phyloP scores from a whole-genome alignment of 2,329 filamentous ascomycete genomes.

The Fusarium sp. region DNA sequence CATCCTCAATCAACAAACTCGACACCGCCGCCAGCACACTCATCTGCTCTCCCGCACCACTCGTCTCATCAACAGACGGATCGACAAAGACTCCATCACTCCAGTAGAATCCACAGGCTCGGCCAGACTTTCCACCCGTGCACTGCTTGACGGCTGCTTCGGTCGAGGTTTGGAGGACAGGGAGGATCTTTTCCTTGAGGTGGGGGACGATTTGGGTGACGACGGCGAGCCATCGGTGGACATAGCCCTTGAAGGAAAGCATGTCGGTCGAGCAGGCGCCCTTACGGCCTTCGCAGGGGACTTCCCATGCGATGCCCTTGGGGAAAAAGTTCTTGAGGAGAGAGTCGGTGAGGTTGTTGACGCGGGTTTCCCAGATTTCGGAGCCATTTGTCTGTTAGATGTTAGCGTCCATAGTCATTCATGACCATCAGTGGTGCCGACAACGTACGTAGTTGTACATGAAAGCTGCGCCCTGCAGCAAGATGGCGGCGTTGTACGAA shows the following conservation, averaged over 20 bases:
- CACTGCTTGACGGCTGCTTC: slow-evolving; percentile 71
- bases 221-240: slow-evolving; percentile 72
- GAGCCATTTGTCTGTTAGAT: slow-evolving; percentile 60
- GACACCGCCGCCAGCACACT: slow-evolving; percentile 66
- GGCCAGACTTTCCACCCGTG: slow-evolving; percentile 66
- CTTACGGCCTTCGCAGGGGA: slow-evolving; percentile 69
- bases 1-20: slow-evolving; percentile 57
- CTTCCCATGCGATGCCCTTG: slow-evolving; percentile 71
- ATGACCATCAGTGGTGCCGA: fast-evolving
- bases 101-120: slow-evolving; percentile 75
- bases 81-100: slow-evolving; percentile 56
- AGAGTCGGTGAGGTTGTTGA: slow-evolving; percentile 65
- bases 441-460: slow-evolving; percentile 72
- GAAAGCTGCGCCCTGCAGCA: slow-evolving; percentile 71
- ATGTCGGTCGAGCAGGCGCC: slow-evolving; percentile 76
- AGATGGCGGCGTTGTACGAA: slow-evolving; percentile 73
- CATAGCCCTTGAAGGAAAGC: slow-evolving; percentile 76
- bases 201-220: slow-evolving; percentile 71
- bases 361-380: slow-evolving; percentile 63
- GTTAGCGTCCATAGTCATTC: slow-evolving; percentile 36
- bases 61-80: slow-evolving; percentile 62
- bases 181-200: slow-evolving; percentile 64
- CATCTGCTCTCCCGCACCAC: slow-evolving; percentile 69
- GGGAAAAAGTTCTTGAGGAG: slow-evolving; percentile 64
- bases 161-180: slow-evolving; percentile 68